phyloP scores from a whole-genome alignment of 73 alveolate genomes.

The Tetrahymena thermophila region DNA sequence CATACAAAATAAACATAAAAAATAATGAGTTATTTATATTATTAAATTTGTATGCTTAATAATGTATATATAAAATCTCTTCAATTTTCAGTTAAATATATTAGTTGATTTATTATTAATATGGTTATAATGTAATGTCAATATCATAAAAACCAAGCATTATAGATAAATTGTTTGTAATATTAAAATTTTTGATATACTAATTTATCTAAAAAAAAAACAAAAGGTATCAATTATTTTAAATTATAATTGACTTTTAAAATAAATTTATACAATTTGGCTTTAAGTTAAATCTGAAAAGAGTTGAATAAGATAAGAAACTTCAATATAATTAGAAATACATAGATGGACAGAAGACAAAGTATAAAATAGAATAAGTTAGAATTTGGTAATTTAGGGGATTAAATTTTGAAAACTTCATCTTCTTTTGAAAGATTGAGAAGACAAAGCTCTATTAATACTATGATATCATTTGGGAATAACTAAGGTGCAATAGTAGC shows the following conservation, averaged over 20 bases:
- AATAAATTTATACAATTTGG: background rate
- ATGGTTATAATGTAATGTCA: too few relatives aligned
- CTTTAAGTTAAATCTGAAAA: background rate
- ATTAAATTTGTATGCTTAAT: too few relatives aligned
- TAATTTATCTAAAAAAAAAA: too few relatives aligned
- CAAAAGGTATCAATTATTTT: too few relatives aligned
- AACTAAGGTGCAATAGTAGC: background rate
- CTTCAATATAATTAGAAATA: background rate
- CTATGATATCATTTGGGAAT: background rate
- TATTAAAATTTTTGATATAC: too few relatives aligned
- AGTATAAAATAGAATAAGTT: background rate
- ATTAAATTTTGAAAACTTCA: background rate
- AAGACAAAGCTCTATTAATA: background rate
- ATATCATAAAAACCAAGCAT: too few relatives aligned
- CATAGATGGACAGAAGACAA: background rate
- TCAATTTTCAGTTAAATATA: background rate
- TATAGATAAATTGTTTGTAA: too few relatives aligned
- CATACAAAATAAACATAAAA: too few relatives aligned
- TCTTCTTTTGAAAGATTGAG: background rate
- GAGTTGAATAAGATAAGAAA: background rate
- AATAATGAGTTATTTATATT: too few relatives aligned
- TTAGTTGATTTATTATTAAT: too few relatives aligned
- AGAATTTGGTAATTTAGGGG: background rate
- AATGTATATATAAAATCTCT: too few relatives aligned
- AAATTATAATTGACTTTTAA: too few relatives aligned